Percentiles rank a stretch among this genome's conserved stretches.
Conservation (phyloP, 164 flowering plant species). For the Chloranthus sessilifolius region DNA sequence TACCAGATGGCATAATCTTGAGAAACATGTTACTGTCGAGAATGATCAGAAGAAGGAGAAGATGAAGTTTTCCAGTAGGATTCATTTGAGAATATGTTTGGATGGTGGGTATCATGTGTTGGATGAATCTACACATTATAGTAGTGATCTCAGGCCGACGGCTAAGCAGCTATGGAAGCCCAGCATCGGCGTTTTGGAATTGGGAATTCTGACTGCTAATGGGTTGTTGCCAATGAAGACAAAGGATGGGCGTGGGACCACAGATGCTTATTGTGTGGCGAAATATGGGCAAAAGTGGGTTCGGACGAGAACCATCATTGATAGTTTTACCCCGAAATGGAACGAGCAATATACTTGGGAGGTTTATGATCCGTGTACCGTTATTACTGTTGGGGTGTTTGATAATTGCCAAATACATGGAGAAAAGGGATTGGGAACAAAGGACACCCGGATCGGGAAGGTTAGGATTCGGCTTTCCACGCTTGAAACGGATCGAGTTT, state of each 20-base stretch:
- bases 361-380: conserved; percentile 53
- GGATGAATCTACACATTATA: conserved; percentile 38
- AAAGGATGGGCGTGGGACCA: conserved; percentile 19
- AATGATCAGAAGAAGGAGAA: conserved; percentile 20
- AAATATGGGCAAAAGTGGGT: conserved; percentile 54
- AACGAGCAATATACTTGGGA: conserved; percentile 60
- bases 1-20: conserved; percentile 37
- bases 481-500: conserved; percentile 39
- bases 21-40: conserved; percentile 15
- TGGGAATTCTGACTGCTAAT: conserved; percentile 40
- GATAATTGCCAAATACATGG: conserved; percentile 40
- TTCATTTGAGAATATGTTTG: conserved; percentile 35
- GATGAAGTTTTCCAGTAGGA: conserved; percentile 20
- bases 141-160: conserved; percentile 40
- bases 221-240: conserved; percentile 35
- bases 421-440: conserved; percentile 9
- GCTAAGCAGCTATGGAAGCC: conserved; percentile 34
- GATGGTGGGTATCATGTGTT: conserved; percentile 57
- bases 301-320: conserved; percentile 39
- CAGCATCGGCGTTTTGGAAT: conserved; percentile 37
- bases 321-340: conserved; percentile 34
- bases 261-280: conserved; percentile 50
- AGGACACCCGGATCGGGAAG: conserved; percentile 46
- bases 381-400: conserved; percentile 47
- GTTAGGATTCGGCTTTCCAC: conserved; percentile 53